Percentiles rank a stretch among this genome's conserved stretches.
Evolutionary conservation across 805 yeast species (phyloP).

Genomic region (Nakazawaea peltata): DNA sequence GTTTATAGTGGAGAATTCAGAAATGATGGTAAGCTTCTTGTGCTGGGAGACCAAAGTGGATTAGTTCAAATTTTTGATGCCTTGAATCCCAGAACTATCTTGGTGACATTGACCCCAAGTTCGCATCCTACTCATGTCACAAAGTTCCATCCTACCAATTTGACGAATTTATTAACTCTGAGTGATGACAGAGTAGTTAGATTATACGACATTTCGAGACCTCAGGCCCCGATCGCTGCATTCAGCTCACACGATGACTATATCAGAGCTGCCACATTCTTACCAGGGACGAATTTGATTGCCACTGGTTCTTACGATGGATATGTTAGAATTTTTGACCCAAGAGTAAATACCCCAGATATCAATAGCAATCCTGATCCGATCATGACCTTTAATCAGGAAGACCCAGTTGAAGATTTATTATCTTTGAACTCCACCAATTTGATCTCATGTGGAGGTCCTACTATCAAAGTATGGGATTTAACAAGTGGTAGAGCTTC

Average conservation of each 20-base stretch:
- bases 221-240: slow-evolving; percentile 60
- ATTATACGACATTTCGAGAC: slow-evolving; percentile 80
- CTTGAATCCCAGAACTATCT: slow-evolving; percentile 63
- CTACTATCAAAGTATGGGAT: slow-evolving; percentile 87
- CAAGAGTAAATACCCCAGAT: slow-evolving; percentile 39
- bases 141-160: slow-evolving; percentile 74
- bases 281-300: slow-evolving; percentile 70
- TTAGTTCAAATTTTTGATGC: slow-evolving; percentile 87
- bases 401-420: slow-evolving; percentile 79
- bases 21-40: slow-evolving; percentile 82
- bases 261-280: slow-evolving; percentile 71
- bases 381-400: slow-evolving; percentile 61
- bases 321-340: slow-evolving; percentile 71
- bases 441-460: slow-evolving; percentile 72
- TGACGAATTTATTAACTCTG: slow-evolving; percentile 74
- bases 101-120: slow-evolving; percentile 77
- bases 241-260: slow-evolving; percentile 81
- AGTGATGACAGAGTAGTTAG: slow-evolving; percentile 87
- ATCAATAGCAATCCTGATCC: slow-evolving; percentile 28
- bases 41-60: slow-evolving; percentile 95
- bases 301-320: slow-evolving; percentile 96
- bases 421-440: slow-evolving; percentile 70
- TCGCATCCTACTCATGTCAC: slow-evolving; percentile 90
- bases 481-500: slow-evolving; percentile 66
- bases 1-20: slow-evolving; percentile 90